Percentiles rank a stretch among this genome's conserved stretches.
These are phyloP conservation scores for Kockovaella imperatae DNA, from an alignment of 768 basidiomycete genomes.

Conservation along the genomic window DNA sequence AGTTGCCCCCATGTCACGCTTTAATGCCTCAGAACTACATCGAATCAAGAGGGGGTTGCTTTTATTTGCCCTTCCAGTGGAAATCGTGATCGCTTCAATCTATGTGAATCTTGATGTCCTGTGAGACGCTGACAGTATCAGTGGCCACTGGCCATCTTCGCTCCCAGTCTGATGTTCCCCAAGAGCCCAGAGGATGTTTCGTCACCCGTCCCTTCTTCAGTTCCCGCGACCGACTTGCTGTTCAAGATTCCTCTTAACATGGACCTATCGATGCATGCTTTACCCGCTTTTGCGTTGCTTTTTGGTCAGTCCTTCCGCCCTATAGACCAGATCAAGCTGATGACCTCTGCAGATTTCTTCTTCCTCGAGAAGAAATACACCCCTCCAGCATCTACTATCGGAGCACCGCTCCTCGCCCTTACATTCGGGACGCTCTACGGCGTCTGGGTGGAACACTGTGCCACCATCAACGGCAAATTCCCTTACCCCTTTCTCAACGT, in stretches of 20 bases:
- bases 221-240: constrained; percentile 29
- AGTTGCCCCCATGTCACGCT: neutral
- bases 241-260: constrained; percentile 50
- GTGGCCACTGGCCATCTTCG: constrained; percentile 56
- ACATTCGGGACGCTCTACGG: constrained; percentile 52
- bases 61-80: constrained; percentile 62
- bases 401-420: constrained; percentile 42
- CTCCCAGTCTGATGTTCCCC: constrained; percentile 56
- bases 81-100: constrained; percentile 52
- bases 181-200: constrained; percentile 19
- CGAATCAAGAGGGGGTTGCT: constrained; percentile 57
- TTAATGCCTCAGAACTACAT: constrained; percentile 37
- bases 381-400: constrained; percentile 39
- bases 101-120: constrained; percentile 49
- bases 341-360: constrained; percentile 52
- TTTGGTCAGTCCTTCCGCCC: constrained; percentile 42
- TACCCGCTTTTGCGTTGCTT: constrained; percentile 55
- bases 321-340: neutral
- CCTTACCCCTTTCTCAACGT: constrained; percentile 76
- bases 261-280: constrained; percentile 62
- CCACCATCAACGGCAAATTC: constrained; percentile 57
- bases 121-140: constrained; percentile 12
- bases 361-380: constrained; percentile 57
- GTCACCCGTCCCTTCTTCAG: constrained; percentile 27
- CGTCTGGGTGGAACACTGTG: constrained; percentile 62